Evolutionary conservation across 2,329 filamentous ascomycete species (phyloP).

Genomic region (Dactylellina parvicollis): DNA sequence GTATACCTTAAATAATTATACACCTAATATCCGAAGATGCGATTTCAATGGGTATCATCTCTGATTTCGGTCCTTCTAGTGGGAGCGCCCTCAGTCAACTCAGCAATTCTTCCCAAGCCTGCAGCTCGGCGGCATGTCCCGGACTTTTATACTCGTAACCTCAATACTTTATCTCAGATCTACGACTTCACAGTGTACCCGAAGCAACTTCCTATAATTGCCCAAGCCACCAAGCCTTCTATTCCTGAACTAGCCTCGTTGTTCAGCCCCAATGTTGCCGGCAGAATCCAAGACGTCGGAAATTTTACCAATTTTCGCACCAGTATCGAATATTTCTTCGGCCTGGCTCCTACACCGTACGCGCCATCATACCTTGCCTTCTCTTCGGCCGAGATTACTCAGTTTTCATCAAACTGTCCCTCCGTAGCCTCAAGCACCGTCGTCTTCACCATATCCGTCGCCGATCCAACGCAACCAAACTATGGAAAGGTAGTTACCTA

Average conservation of each 20-base stretch:
- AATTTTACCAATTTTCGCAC: constrained; percentile 63
- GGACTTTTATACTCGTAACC: constrained; percentile 35
- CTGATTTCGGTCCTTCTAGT: too few relatives aligned
- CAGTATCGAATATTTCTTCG: constrained; percentile 61
- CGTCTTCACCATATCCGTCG: constrained; percentile 14
- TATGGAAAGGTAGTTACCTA: constrained; percentile 59
- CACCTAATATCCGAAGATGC: too few relatives aligned
- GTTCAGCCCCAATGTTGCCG: constrained; percentile 61
- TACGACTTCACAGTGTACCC: constrained; percentile 63
- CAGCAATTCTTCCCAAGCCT: too few relatives aligned
- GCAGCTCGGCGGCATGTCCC: too few relatives aligned
- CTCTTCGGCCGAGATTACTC: constrained; percentile 7
- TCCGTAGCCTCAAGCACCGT: constrained; percentile 39
- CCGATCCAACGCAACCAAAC: constrained; percentile 30
- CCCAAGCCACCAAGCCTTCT: constrained; percentile 58
- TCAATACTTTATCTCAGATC: constrained; percentile 60
- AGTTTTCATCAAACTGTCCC: constrained; percentile 35
- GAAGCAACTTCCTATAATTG: constrained; percentile 61
- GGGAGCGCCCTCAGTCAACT: too few relatives aligned
- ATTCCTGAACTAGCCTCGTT: constrained; percentile 60
- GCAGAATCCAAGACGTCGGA: constrained; percentile 63
- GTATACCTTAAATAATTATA: too few relatives aligned
- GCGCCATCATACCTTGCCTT: not conserved
- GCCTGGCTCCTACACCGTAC: constrained; percentile 30
- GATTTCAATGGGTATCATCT: too few relatives aligned